Base-by-base conservation (phyloP, 2,329 filamentous ascomycete species). In the Fusarium burgessii region DNA sequence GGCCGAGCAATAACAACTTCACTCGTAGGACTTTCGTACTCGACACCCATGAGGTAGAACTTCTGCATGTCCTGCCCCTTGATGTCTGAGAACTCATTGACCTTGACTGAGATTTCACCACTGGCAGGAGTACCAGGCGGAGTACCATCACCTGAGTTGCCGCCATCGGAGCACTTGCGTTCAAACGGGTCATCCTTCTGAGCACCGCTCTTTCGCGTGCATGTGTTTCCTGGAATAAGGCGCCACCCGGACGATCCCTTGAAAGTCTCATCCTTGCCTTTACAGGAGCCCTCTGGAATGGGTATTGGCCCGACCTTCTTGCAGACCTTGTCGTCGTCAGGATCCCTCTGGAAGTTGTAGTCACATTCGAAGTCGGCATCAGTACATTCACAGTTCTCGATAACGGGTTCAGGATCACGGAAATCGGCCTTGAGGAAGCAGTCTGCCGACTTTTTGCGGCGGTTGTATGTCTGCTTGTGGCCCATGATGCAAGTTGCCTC, bases 281-380 rank as follows among this genome's bases (percentile, higher is more conserved):
- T 89, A 81, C 96, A 99, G 32, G 88, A 87, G 11, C 89, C 93
- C 49, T 92, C 87, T 0, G 95, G 94, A 4, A 90, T 84, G 5
- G 85, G 79, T 45, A 97, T 80, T 6, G 88, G 84, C 0, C 89
- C 90, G 29, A 86, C 88, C 11, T 88, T 86, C 27, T 90, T 85
- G 78, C 96, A 98, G 68, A 91, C 86, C 52, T 88, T 88, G 56
- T 88, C 86, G 68, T 95, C 89, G 6, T 88, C 84, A 38, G 86
- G 86, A 61, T 86, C 85, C 74, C 89, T 88, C 64, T 90, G 84
- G 78, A 97, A 98, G 80, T 97, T 97, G 85, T 93, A 97, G 78
- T 98, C 95, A 79, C 96, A 99, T 82, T 99, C 96, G 79, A 97
- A 99, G 80, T 99, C 97, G 36, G 86, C 84, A 62, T 92, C 89